phyloP scores from a whole-genome alignment of 129 eudicot species.

The Daucus carota region DNA sequence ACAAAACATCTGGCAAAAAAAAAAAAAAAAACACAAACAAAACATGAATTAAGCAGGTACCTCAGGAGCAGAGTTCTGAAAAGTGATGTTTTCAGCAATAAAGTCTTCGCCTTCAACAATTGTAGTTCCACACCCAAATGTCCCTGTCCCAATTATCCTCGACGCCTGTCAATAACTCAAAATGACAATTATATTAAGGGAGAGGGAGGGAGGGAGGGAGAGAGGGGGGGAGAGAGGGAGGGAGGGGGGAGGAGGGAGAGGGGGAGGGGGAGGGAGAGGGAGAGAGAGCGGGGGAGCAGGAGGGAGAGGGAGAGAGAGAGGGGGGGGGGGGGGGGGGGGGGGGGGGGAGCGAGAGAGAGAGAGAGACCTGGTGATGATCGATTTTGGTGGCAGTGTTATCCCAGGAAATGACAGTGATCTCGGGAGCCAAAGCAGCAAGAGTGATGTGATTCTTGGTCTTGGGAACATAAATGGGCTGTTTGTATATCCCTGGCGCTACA shows the following conservation, averaged over 20 bases:
- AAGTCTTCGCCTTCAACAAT: conserved; percentile 95
- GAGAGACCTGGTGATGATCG: conserved; percentile 71
- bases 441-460: conserved; percentile 80
- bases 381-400: conserved; percentile 71
- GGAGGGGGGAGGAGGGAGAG: no score
- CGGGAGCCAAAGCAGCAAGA: conserved; percentile 61
- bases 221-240: background rate
- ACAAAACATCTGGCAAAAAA: no score
- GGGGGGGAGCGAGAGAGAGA: no score
- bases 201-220: background rate
- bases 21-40: background rate
- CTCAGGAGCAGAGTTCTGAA: conserved; percentile 81
- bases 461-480: conserved; percentile 71
- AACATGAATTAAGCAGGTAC: conserved; percentile 15
- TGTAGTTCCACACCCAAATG: conserved; percentile 78
- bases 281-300: background rate
- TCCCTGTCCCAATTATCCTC: conserved; percentile 82
- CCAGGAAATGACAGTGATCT: conserved; percentile 62
- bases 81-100: conserved; percentile 85
- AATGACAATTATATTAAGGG: no score
- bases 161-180: conserved; percentile 27
- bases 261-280: background rate
- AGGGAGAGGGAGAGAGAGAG: no score
- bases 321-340: no score
- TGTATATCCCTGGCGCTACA: conserved; percentile 60